phyloP scores from a whole-genome alignment of 108 stramenopile genomes.

The Nitzschia sp. region DNA sequence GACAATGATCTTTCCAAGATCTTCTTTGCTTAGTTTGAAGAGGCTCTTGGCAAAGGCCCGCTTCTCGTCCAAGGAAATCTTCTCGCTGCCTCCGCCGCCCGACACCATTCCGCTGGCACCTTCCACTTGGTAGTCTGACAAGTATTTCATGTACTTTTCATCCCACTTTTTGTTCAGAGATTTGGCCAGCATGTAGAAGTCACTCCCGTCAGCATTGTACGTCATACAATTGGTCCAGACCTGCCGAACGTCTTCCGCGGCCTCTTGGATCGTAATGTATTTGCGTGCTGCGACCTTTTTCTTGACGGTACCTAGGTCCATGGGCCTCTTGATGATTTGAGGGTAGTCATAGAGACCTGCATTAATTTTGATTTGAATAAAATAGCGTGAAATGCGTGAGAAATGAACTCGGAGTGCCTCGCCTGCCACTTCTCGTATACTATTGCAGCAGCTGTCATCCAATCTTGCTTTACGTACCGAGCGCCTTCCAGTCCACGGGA shows the following conservation, averaged over 20 bases:
- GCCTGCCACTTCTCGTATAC: background rate
- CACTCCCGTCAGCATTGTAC: constrained; percentile 92
- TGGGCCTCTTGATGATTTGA: constrained; percentile 90
- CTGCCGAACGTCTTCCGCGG: constrained; percentile 90
- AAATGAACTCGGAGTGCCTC: too few species aligned
- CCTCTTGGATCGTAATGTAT: constrained; percentile 77
- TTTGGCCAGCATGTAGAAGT: constrained; percentile 83
- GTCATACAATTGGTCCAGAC: constrained; percentile 96
- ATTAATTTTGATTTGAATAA: background rate
- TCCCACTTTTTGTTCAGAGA: constrained; percentile 77
- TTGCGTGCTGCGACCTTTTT: constrained; percentile 67
- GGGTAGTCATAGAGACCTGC: constrained; percentile 89
- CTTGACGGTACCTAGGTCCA: constrained; percentile 95
- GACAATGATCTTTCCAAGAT: constrained; percentile 85
- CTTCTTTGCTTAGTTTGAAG: constrained; percentile 88
- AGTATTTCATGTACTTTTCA: constrained; percentile 67
- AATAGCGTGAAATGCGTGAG: too few species aligned
- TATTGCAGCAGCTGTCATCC: too few species aligned
- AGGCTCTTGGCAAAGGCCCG: constrained; percentile 80
- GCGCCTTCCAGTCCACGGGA: constrained; percentile 93
- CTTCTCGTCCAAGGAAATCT: constrained; percentile 75
- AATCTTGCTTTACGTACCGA: constrained; percentile 51
- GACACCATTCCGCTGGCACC: constrained; percentile 1
- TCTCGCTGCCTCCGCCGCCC: background rate
- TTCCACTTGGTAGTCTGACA: constrained; percentile 21